Conservation (phyloP, 495 filamentous ascomycete species). For the Aspergillus wentii region DNA sequence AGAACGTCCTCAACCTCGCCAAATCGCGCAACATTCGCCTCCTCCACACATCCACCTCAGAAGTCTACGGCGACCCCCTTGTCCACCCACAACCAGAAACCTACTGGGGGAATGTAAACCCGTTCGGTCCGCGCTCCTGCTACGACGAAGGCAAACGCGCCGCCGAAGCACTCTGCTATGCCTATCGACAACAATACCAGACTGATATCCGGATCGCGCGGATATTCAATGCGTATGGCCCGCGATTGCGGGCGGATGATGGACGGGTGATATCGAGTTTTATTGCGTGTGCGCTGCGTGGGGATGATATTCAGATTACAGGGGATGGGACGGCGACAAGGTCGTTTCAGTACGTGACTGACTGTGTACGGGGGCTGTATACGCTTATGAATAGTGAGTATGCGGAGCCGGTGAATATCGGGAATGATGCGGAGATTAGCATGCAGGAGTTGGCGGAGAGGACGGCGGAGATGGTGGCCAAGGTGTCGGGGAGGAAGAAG, state of each 20-base stretch:
- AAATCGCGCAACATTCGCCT: slow-evolving; percentile 4
- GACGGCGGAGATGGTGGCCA: slow-evolving; percentile 6
- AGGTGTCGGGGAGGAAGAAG: neutral
- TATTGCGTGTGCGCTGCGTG: slow-evolving; percentile 5
- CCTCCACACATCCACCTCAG: slow-evolving; percentile 14
- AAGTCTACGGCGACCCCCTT: slow-evolving; percentile 13
- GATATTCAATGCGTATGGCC: slow-evolving; percentile 15
- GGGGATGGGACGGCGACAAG: slow-evolving; percentile 12
- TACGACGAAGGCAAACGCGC: slow-evolving; percentile 15
- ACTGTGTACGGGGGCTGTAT: slow-evolving; percentile 11
- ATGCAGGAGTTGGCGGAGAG: slow-evolving; percentile 9
- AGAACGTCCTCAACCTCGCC: slow-evolving; percentile 10
- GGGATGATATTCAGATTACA: slow-evolving; percentile 5
- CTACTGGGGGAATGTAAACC: slow-evolving; percentile 15
- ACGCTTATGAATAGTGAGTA: slow-evolving; percentile 12
- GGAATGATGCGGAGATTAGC: slow-evolving; percentile 10
- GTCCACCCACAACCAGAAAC: slow-evolving; percentile 11
- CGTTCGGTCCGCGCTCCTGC: slow-evolving; percentile 11
- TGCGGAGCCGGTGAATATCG: slow-evolving; percentile 11
- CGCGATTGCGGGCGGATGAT: slow-evolving; percentile 8
- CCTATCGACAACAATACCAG: slow-evolving; percentile 7
- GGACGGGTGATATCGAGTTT: slow-evolving; percentile 14
- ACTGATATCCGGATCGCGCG: slow-evolving; percentile 12
- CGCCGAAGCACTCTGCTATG: slow-evolving; percentile 14
- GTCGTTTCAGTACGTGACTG: slow-evolving; percentile 14